Percentiles rank a stretch among this genome's conserved stretches.
phyloP scores from a whole-genome alignment of 352 stramenopile genomes.

The Globisporangium paddicum region DNA sequence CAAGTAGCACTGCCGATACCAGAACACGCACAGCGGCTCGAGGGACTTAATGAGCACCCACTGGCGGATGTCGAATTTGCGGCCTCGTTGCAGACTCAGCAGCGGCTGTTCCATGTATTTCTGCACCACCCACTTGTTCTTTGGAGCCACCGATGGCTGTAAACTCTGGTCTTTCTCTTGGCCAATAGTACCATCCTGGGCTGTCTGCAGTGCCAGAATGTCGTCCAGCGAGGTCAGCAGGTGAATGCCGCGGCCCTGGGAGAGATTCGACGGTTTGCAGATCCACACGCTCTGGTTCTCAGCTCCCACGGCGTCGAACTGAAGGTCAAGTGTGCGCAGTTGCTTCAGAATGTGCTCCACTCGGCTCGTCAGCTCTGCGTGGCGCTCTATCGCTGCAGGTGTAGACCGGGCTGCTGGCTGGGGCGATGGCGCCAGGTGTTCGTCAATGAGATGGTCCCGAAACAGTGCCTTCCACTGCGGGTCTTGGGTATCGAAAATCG shows the following conservation, averaged over 20 bases:
- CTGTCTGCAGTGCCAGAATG: slow-evolving; percentile 17
- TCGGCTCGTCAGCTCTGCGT: neutral
- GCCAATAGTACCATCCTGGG: neutral
- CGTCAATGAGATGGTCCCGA: neutral
- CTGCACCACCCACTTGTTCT: slow-evolving; percentile 61
- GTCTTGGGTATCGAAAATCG: neutral
- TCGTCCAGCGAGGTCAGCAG: slow-evolving; percentile 35
- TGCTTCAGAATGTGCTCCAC: slow-evolving; percentile 17
- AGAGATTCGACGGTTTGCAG: slow-evolving; percentile 73
- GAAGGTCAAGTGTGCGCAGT: slow-evolving; percentile 28
- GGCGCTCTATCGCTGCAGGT: too few species aligned
- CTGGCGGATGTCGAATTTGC: slow-evolving; percentile 87
- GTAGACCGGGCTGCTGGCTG: neutral
- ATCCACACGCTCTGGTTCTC: slow-evolving; percentile 62
- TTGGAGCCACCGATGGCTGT: neutral
- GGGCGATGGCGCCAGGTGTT: neutral
- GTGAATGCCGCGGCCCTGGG: slow-evolving; percentile 65
- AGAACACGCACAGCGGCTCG: slow-evolving; percentile 50
- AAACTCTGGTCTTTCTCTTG: neutral
- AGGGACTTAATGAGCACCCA: slow-evolving; percentile 77
- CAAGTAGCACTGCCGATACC: slow-evolving; percentile 69
- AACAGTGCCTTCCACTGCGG: slow-evolving; percentile 2
- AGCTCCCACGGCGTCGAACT: slow-evolving; percentile 30
- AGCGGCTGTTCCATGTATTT: slow-evolving; percentile 85
- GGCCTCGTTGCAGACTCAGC: slow-evolving; percentile 29